phyloP scores from a whole-genome alignment of 1,139 yeast genomes.

The Nadsonia starkeyi-henricii region DNA sequence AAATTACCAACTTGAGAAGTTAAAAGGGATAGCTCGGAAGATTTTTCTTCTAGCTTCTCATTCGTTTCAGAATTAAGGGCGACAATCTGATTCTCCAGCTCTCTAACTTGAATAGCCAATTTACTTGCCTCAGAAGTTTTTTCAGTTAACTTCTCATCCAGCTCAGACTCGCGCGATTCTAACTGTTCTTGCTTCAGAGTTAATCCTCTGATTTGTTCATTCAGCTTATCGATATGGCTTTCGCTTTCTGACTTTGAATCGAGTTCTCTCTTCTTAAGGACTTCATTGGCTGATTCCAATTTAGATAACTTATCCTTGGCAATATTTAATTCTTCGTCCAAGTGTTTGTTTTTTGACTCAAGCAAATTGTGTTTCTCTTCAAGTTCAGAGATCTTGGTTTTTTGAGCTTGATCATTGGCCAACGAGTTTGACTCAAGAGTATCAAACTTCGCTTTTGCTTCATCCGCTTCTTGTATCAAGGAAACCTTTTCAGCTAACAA shows the following conservation, averaged over 20 bases:
- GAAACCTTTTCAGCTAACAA: neutral
- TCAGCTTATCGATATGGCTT: conserved; percentile 1
- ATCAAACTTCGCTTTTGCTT: neutral
- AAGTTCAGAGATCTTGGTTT: conserved; percentile 1
- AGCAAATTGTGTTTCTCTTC: conserved; percentile 3
- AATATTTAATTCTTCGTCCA: neutral
- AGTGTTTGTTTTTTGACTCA: neutral
- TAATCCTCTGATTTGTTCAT: neutral
- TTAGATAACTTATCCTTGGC: neutral
- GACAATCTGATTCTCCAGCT: neutral
- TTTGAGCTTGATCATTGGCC: conserved; percentile 1
- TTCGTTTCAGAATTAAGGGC: neutral
- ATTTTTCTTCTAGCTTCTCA: conserved; percentile 1
- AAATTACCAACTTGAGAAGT: neutral
- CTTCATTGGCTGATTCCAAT: conserved; percentile 2
- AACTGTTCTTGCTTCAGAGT: neutral
- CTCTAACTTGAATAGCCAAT: no score
- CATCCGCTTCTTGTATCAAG: neutral
- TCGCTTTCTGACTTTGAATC: conserved; percentile 3
- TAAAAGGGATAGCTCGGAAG: neutral
- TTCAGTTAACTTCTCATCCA: neutral
- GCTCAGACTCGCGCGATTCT: neutral
- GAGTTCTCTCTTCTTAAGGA: neutral
- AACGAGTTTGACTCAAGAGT: neutral
- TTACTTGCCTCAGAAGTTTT: no score